Evolutionary conservation across 495 filamentous ascomycete species (phyloP), one percentile per base, ranked within the genome.

Genomic region (Hypomontagnella submonticulosa): DNA sequence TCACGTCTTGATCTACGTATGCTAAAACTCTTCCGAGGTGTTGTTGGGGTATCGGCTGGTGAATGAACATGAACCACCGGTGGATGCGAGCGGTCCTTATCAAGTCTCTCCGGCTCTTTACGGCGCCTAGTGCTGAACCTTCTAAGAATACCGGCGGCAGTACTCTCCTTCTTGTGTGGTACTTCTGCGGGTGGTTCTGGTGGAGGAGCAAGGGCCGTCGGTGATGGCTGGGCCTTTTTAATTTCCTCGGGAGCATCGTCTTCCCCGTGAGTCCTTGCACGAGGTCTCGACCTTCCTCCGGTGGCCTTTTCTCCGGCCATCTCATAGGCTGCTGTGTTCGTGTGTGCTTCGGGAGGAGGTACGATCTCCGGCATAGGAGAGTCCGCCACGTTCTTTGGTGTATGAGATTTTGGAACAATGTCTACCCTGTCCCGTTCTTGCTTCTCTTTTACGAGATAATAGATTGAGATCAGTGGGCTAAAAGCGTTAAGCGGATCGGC

Each of bases 361-460:
- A 85, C 80, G 4, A 97, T 84, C 67, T 92, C 91, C 18, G 91
- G 89, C 36, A 83, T 70, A 1, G 79, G 58, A 3, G 69, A 61
- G 37, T 74, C 71, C 18, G 71, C 69, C n/a, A 52, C 63, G 10
- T 71, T 75, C 70, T 92, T 81, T 52, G 87, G 81, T 15, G 89
- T 73, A 9, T 86, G 81, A 34, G 83, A 81, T 60, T 91, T 89
- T 18, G 81, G 84, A 13, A 87, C 77, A 30, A 81, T 75, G 57
- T 90, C 89, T 8, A 73, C 62, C 51, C 83, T 82, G 72, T 99
- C 94, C 46, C 90, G 88, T 27, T 97, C 93, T 57, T 91, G 84
- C 77, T 97, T 98, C 78, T 99, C 95, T 56, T 89, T 90, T 37
- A 97, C 95, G 4, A 99, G 88, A 72, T 96, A 96, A 73, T 99